Conservation (phyloP, 2,329 filamentous ascomycete species). For the Cercospora sesami region DNA sequence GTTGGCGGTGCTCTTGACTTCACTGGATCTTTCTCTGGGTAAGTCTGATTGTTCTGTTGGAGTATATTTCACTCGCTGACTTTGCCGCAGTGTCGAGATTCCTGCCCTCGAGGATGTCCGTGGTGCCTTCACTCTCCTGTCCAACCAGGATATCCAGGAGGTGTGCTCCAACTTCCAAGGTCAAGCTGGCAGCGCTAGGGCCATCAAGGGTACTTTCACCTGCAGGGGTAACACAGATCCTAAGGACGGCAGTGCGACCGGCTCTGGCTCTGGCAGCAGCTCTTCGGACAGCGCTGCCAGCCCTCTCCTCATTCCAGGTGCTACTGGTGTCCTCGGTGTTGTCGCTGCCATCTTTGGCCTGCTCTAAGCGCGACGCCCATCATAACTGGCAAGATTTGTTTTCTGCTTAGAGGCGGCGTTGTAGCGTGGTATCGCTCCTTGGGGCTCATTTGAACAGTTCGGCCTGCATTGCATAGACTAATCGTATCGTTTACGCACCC, state of each 20-base stretch:
- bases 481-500: conserved; percentile 33
- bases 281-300: conserved; percentile 42
- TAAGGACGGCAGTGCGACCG: conserved; percentile 39
- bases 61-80: conserved; percentile 37
- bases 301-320: conserved; percentile 45
- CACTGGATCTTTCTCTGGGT: conserved; percentile 80
- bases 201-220: conserved; percentile 47
- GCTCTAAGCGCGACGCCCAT: conserved; percentile 40
- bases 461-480: conserved; percentile 39
- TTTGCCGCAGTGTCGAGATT: conserved; percentile 62
- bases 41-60: conserved; percentile 46
- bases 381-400: conserved; percentile 22
- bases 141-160: conserved; percentile 43
- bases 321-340: conserved; percentile 49
- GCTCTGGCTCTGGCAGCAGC: conserved; percentile 29
- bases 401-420: conserved; percentile 27
- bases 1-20: conserved; percentile 82
- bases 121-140: conserved; percentile 55
- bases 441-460: conserved; percentile 28
- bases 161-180: conserved; percentile 46
- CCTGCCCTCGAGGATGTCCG: conserved; percentile 53
- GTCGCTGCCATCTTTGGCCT: conserved; percentile 50
- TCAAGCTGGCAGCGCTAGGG: conserved; percentile 43
- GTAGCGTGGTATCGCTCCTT: conserved; percentile 22
- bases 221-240: conserved; percentile 43